Evolutionary conservation across 257 asterid species (phyloP), one percentile per base, ranked within the genome.

Genomic region (Jasminum sambac): DNA sequence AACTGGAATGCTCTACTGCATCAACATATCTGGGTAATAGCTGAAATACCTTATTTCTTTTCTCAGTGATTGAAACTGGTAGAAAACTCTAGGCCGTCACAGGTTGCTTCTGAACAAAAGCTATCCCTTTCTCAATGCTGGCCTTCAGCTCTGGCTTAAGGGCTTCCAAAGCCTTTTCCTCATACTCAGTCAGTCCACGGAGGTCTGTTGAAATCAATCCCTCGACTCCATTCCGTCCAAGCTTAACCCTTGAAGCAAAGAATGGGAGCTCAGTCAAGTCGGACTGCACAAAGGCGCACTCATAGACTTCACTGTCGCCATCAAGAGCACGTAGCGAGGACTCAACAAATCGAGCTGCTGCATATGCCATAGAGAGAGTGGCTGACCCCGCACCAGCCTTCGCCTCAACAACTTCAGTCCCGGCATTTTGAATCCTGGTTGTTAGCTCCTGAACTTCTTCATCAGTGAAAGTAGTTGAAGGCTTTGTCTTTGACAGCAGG

Each of bases 301-400:
- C 71, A 23, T 43, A 66, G 40, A 66, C 71, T 25, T 66, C 71
- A 14, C 71, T 26, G 30, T 66, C 71, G 5, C 71, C 71, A 43
- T 66, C 71, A 42, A 66, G 71, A 13, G 71, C 71, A 66, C 71
- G 71, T 42, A 66, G 71, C 3, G 71, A 66, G 6, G 71, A 66
- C 71, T 66, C 71, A 7, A 66, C 42, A 26, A 66, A 66, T 66
- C 71, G 52, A 14, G 71, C 71, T 8, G 71, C 71, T 11, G 71
- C 71, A 36, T 77, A 77, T 74, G 81, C 81, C 81, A 77, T 77
- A 1, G 81, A 77, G 67, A 77, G 81, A 12, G 81, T 77, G 44
- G 81, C 81, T 3, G 81, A 77, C 64, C 81, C 81, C 71, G 74
- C 74, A 68, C 81, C 81, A 55, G 81, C 81, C 75, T 77, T 77